Evolutionary conservation across 768 basidiomycete genomes (phyloP), one percentile per base, ranked within the genome.

Genomic region (Lentinula raphanica): DNA sequence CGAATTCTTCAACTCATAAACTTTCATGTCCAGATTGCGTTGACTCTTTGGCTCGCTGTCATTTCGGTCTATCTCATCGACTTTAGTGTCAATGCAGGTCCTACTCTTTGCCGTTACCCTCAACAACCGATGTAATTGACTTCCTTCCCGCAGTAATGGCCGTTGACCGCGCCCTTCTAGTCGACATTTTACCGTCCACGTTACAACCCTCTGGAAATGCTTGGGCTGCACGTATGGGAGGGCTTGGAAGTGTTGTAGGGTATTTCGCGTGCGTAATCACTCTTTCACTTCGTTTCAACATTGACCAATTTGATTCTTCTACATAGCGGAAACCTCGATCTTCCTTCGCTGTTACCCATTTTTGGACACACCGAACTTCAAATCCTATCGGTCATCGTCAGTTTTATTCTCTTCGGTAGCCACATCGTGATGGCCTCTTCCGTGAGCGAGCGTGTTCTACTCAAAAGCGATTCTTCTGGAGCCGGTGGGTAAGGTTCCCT

Each of bases 181-280:
- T 98, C 0, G 95, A 98, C 67, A 89, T 82, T 0, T 70, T 96
- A 3, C 87, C 93, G 0, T 74, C 88, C 0, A 68, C 80, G 1
- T 76, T 83, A 25, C 95, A 98, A 69, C 85, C 94, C 5, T 75
- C 81, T 8, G 94, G 90, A 0, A 97, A 95, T 67, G 95, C 95
- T 0, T 98, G 95, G 95, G 95, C 93, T 0, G 92, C 91, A 0
- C 76, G 89, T n/a, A 95, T 97, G 92, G 74, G 90, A 45, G 92
- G 91, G 1, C 65, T 94, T 27, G 95, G 95, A 11, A 86, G 90
- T 56, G 87, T 96, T 0, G 75, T 85, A 1, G 94, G 94, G 0
- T 96, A 94, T 70, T 96, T 90, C 66, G 78, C 92, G 94, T 94
- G 63, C 63, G 90, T 77, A 13, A 12, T 54, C 36, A 57, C 44